Evolutionary conservation across 2,329 filamentous ascomycete species (phyloP).

Genomic region (Fusarium penzigii): DNA sequence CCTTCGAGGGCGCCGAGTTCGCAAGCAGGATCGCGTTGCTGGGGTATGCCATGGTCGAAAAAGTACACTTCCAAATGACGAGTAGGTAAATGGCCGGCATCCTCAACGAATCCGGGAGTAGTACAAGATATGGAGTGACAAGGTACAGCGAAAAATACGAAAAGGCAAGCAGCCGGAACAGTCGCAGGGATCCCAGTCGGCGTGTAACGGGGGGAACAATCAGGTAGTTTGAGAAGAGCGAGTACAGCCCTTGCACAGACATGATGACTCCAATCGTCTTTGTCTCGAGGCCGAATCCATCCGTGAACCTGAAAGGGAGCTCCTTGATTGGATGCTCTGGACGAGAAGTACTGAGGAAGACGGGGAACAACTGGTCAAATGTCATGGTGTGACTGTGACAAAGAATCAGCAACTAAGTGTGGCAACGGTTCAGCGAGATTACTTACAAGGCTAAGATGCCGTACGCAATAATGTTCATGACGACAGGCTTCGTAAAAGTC

Average conservation of each 20-base stretch:
- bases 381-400: slow-evolving; percentile 84
- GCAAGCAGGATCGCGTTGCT: slow-evolving; percentile 86
- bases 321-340: slow-evolving; percentile 51
- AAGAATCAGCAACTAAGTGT: slow-evolving; percentile 13
- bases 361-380: slow-evolving; percentile 89
- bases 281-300: slow-evolving; percentile 81
- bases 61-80: slow-evolving; percentile 89
- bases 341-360: slow-evolving; percentile 76
- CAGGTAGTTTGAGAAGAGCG: slow-evolving; percentile 82
- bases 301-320: slow-evolving; percentile 85
- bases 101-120: slow-evolving; percentile 72
- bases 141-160: slow-evolving; percentile 89
- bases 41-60: slow-evolving; percentile 88
- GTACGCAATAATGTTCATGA: slow-evolving; percentile 86
- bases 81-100: slow-evolving; percentile 75
- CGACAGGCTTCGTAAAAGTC: slow-evolving; percentile 81
- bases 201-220: slow-evolving; percentile 78
- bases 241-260: slow-evolving; percentile 85
- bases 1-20: slow-evolving; percentile 81
- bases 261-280: slow-evolving; percentile 87
- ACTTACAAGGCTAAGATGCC: slow-evolving; percentile 94
- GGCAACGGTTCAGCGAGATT: not conserved
- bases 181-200: slow-evolving; percentile 73
- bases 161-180: slow-evolving; percentile 79
- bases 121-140: slow-evolving; percentile 82